Evolutionary conservation across 306 rosid species (phyloP), one percentile per base, ranked within the genome.

Genomic region (Styphnolobium japonicum): DNA sequence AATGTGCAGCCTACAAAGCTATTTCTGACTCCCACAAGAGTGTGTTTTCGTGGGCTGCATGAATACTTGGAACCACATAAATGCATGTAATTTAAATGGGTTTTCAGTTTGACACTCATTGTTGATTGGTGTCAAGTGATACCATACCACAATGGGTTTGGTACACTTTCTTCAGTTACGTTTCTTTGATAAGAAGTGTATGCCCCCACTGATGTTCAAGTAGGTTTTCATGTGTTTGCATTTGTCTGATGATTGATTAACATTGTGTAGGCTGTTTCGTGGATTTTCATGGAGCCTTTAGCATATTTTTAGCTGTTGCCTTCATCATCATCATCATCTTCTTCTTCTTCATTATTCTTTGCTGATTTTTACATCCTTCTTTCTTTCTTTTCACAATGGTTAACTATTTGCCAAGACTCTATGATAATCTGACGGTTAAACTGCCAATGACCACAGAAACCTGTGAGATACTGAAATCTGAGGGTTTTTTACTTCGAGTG

Each of bases 1-100:
- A 79, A 57, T 66, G 77, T 45, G 61, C 72, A 58, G 64, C 60
- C 78, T 60, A 46, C 53, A 60, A 70, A 45, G 52, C 61, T 70
- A 3, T 25, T 12, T 57, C 67, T 52, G 64, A 76, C n/a, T 5
- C 7, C 10, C 19, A 6, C 0, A 49, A 4, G 2, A 9, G n/a
- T n/a, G n/a, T 49, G n/a, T 49, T 6, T 49, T 37, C 9, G 9
- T 5, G 4, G 46, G 8, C 4, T 46, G 7, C 73, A 0, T 43
- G 42, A 53, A 51, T 19, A 33, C 19, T 34, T 23, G 42, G 42
- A 40, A 15, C 33, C 36, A 14, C 9, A 3, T 12, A 4, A 40
- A 14, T 72, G 37, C 53, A 48, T 48, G 61, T 31, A 31, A 49
- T 18, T 6, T 53, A 8, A 34, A 51, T 19, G 49, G 19, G 31